phyloP scores from a whole-genome alignment of 2,329 filamentous ascomycete genomes.

The Alternaria dauci region DNA sequence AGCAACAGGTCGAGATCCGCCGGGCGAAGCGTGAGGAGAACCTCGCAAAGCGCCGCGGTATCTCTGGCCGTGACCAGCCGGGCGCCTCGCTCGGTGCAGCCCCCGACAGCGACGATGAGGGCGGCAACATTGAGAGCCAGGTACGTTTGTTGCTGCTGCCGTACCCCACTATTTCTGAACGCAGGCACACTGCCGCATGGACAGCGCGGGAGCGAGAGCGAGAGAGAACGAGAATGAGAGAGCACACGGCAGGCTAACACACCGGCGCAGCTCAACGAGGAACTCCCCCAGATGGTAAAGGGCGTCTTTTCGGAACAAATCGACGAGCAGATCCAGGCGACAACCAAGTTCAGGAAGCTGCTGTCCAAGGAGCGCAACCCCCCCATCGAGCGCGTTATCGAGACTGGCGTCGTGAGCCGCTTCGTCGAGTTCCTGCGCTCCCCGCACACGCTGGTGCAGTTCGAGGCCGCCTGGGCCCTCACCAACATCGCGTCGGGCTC shows the following conservation, averaged over 20 bases:
- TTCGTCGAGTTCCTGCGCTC: slow-evolving; percentile 99
- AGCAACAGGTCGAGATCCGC: slow-evolving; percentile 98
- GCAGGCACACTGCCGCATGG: background rate
- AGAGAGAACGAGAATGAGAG: background rate
- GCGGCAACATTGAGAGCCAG: slow-evolving; percentile 93
- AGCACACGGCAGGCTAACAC: slow-evolving; percentile 24
- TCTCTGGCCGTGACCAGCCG: slow-evolving; percentile 76
- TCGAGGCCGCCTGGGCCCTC: slow-evolving; percentile 97
- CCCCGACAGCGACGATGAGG: slow-evolving; percentile 97
- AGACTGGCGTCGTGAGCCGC: slow-evolving; percentile 95
- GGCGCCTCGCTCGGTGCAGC: slow-evolving; percentile 86
- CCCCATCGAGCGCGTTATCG: slow-evolving; percentile 98
- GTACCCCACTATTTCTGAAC: slow-evolving; percentile 30
- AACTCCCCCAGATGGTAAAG: slow-evolving; percentile 96
- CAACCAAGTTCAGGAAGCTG: slow-evolving; percentile 97
- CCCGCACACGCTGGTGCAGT: slow-evolving; percentile 96
- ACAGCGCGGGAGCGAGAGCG: too few relatives aligned
- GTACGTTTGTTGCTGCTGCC: slow-evolving; percentile 63
- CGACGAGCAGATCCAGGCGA: slow-evolving; percentile 95
- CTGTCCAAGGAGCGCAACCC: slow-evolving; percentile 99
- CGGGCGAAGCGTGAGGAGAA: slow-evolving; percentile 99
- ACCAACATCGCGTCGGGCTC: slow-evolving; percentile 99
- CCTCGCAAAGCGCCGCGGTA: slow-evolving; percentile 96
- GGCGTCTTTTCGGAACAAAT: slow-evolving; percentile 99
- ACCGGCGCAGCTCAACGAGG: slow-evolving; percentile 81